Evolutionary conservation across 805 yeast species (phyloP).

Genomic region (Tetrapisispora nanseiensis): DNA sequence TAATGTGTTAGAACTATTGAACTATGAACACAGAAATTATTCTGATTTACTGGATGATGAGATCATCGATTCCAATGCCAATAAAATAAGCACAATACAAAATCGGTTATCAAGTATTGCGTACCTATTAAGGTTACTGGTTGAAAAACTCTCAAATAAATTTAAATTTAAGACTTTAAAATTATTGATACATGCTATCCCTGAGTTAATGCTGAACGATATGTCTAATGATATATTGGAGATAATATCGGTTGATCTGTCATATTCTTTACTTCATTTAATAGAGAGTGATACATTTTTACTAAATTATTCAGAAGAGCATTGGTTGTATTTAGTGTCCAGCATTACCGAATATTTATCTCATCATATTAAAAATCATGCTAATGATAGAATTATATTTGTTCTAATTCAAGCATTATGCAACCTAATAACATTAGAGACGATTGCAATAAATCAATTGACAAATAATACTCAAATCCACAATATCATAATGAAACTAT

Average conservation of each 20-base stretch:
- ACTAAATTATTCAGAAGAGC: constrained; percentile 17
- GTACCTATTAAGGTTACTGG: constrained; percentile 21
- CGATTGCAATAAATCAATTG: constrained; percentile 15
- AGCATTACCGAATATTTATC: constrained; percentile 9
- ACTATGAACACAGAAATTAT: constrained; percentile 30
- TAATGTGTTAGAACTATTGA: constrained; percentile 24
- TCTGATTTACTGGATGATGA: constrained; percentile 5
- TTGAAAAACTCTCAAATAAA: constrained; percentile 21
- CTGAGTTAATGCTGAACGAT: constrained; percentile 15
- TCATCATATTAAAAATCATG: constrained; percentile 7
- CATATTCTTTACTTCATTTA: constrained; percentile 15
- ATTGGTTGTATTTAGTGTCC: constrained; percentile 18
- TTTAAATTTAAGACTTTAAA: constrained; percentile 21
- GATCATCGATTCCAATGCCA: constrained; percentile 18
- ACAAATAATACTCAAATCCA: constrained; percentile 9
- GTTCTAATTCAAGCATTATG: constrained; percentile 22
- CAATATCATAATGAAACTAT: constrained; percentile 14
- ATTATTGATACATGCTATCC: constrained; percentile 15
- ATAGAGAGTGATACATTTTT: constrained; percentile 15
- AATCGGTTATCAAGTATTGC: constrained; percentile 18
- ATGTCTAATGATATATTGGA: constrained; percentile 9
- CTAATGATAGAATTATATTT: constrained; percentile 21
- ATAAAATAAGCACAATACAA: constrained; percentile 27
- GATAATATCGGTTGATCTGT: constrained; percentile 19
- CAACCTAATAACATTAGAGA: constrained; percentile 18